Evolutionary conservation across 2,329 filamentous ascomycete species (phyloP).

Genomic region (Cytospora chrysosperma): DNA sequence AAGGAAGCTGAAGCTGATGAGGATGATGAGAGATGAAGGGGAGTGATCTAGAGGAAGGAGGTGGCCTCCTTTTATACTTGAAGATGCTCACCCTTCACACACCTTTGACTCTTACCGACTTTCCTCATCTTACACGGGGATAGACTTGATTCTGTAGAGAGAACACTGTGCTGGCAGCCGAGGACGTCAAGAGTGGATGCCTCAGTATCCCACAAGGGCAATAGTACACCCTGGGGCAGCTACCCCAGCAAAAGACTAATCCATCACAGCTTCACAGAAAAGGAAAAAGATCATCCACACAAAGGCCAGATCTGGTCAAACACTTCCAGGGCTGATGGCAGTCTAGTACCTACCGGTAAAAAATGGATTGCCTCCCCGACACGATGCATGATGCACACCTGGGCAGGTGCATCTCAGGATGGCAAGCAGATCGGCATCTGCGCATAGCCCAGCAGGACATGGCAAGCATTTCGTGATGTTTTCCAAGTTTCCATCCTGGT

Average conservation of each 20-base stretch:
- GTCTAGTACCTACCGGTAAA: neutral
- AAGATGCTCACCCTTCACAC: neutral
- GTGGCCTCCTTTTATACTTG: slow-evolving; percentile 12
- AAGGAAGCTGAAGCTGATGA: slow-evolving; percentile 3
- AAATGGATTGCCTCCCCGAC: neutral
- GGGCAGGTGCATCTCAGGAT: neutral
- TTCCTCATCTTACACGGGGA: neutral
- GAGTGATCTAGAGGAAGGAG: neutral
- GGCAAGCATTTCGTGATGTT: neutral
- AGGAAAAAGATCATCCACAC: neutral
- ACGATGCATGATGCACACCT: neutral
- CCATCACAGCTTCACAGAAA: neutral
- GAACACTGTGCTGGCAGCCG: neutral
- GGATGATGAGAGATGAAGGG: neutral
- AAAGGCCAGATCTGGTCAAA: neutral
- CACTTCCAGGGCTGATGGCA: neutral
- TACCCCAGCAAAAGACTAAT: neutral
- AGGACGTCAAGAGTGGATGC: neutral
- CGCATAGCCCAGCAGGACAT: neutral
- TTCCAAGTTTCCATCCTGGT: neutral
- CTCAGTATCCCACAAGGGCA: neutral
- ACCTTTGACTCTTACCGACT: too few species aligned
- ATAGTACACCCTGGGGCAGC: neutral
- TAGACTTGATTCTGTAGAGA: neutral
- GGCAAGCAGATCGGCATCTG: neutral